These are phyloP conservation scores for Citrus medica DNA, from an alignment of 345 rosid genomes.

Conservation along the genomic window DNA sequence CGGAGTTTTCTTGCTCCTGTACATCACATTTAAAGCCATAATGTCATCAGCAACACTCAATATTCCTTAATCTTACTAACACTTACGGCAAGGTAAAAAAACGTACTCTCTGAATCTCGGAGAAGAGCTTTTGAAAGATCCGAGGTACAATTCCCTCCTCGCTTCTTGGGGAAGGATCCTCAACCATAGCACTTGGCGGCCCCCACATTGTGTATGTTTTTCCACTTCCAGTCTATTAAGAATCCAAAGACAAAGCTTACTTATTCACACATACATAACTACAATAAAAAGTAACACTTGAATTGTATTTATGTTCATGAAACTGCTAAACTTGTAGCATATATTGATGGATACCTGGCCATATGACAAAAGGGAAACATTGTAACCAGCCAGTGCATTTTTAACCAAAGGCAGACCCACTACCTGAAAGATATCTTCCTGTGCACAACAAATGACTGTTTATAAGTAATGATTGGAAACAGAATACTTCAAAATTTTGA, in stretches of 20 bases:
- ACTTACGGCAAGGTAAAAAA: slow-evolving; percentile 1
- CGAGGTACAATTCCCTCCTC: slow-evolving; percentile 91
- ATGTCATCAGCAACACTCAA: neutral
- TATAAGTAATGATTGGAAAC: neutral
- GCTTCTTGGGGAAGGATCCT: slow-evolving; percentile 70
- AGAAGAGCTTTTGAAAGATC: slow-evolving; percentile 71
- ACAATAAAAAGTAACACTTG: neutral
- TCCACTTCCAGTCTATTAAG: slow-evolving; percentile 84
- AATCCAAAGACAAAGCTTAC: slow-evolving; percentile 6
- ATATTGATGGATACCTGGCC: slow-evolving; percentile 64
- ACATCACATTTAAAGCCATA: slow-evolving; percentile 13
- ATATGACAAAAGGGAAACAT: slow-evolving; percentile 72
- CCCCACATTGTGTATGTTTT: slow-evolving; percentile 99
- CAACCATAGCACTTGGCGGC: slow-evolving; percentile 92
- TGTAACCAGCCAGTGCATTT: slow-evolving; percentile 85
- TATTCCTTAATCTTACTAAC: neutral
- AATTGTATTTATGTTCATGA: neutral
- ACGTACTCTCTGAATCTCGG: slow-evolving; percentile 73
- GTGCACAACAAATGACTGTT: slow-evolving; percentile 27
- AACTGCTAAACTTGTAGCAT: neutral
- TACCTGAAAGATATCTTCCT: slow-evolving; percentile 74
- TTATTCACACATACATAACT: neutral
- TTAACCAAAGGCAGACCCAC: slow-evolving; percentile 82
- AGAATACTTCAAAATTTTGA: neutral
- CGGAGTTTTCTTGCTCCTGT: slow-evolving; percentile 68